Percentiles rank a stretch among this genome's conserved stretches.
These are phyloP conservation scores for Trichophyton benhamiae DNA, from an alignment of 2,329 filamentous ascomycete genomes.

Conservation along the genomic window DNA sequence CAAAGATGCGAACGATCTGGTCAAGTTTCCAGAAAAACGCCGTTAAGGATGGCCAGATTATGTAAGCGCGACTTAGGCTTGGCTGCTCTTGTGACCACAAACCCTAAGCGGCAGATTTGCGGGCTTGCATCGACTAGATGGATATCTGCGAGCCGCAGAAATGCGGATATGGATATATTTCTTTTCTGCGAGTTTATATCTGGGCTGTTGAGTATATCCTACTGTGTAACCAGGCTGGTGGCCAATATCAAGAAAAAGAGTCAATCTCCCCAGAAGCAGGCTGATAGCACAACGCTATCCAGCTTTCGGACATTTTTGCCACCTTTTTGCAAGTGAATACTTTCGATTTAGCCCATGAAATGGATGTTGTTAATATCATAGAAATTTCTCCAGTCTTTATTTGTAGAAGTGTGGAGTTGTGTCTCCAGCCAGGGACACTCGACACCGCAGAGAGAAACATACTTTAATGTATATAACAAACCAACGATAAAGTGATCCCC, in stretches of 20 bases:
- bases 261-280: too few species aligned
- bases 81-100: constrained; percentile 1
- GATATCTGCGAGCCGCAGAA: background rate
- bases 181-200: too few species aligned
- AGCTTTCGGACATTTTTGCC: background rate
- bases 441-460: too few species aligned
- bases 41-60: background rate
- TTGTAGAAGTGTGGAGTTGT: too few species aligned
- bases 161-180: too few species aligned
- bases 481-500: too few species aligned
- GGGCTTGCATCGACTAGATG: background rate
- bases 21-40: background rate
- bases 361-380: too few species aligned
- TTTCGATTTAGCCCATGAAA: background rate
- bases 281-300: too few species aligned
- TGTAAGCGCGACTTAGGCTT: background rate
- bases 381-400: background rate
- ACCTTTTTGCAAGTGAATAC: background rate
- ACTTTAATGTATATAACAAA: too few species aligned
- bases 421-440: too few species aligned
- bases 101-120: background rate
- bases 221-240: too few species aligned
- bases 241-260: background rate
- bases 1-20: background rate
- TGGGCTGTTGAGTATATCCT: too few species aligned